Base-by-base conservation (phyloP, 2,329 filamentous ascomycete genomes). In the Ophiostoma ulmi region DNA sequence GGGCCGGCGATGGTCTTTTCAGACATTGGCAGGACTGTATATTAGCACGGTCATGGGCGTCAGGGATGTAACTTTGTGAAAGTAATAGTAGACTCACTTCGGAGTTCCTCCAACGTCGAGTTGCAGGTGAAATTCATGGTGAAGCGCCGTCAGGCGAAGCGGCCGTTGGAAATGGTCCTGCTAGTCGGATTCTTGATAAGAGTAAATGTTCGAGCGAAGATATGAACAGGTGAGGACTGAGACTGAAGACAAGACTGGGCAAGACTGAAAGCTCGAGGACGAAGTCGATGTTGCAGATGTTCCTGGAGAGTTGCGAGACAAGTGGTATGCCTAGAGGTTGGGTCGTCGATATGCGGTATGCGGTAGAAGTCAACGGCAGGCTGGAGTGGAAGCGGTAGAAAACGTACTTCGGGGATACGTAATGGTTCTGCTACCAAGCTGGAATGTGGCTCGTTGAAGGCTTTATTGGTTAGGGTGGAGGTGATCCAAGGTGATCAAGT, bases 1-100 rank as follows among this genome's bases (percentile, higher is more conserved):
- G 78, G 74, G 39, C 84, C 83, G 69, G 80, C 80, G 72, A 88
- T 78, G 66, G 80, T 77, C 66, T 78, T 78, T 77, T 87, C 85
- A 41, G 82, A 81, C 71, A 79, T 81, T 36, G 79, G 78, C 70
- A 77, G 75, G 74, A 83, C 82, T 84, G 74, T 64, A 20, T 1
- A 70, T 75, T 65, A 71, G 72, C 66, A 70, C 31, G 63, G 67
- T 6, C 22, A 35, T 14, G 69, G 20, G 5, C 8, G 38, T 17
- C 5, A 22, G 63, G 52, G 48, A 5, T 31, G 11, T 20, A 13
- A n/a, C 22, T 11, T 26, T 13, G 11, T 14, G 2, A 61, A 35
- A 31, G 22, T 17, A 63, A 17, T 39, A 48, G 44, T n/a, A 48
- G n/a, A 48, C 64, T 58, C 78, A 82, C 80, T 83, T 75, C 77